Evolutionary conservation across 1,284 basidiomycete species (phyloP), one percentile per base, ranked within the genome.

Genomic region (Coniferiporia weirii): DNA sequence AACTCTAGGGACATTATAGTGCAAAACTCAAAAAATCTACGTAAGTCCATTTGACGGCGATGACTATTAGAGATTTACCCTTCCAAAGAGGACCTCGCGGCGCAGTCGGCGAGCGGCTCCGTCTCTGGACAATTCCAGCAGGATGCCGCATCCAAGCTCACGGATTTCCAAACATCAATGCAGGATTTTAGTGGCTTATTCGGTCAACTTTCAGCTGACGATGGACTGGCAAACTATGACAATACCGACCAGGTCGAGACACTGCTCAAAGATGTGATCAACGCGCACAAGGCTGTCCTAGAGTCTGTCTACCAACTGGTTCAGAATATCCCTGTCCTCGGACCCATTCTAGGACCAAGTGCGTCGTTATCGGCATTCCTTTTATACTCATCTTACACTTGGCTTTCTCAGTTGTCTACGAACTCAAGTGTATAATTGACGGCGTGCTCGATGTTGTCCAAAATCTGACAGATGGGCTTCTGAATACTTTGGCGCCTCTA

Each of bases 171-270:
- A 46, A 63, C 62, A 35, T 76, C 75, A 64, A 65, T 80, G 49
- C 64, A 65, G 3, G 72, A 67, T 12, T 75, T 60, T 15, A 32
- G 22, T 1, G 65, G 56, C 50, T 64, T 70, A 48, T 70, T 81
- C 38, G 68, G 59, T 8, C 65, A 72, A 40, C 68, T 78, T 13
- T 71, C 67, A 19, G 67, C 72, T 8, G 75, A 79, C 64, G 80
- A 79, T 59, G 82, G 83, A 13, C 72, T 82, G 38, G 77, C 72
- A n/a, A 75, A 80, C 70, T 83, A 81, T 66, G 76, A 86, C 66
- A 57, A 60, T 3, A 67, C 66, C 22, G 72, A 78, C 64, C 66
- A 71, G 20, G 40, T 83, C 2, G 78, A 86, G 66, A 77, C 70
- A 0, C 36, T 79, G 15, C 61, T 87, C 53, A 84, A 84, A 68